Conservation (phyloP, 176 grass and related monocot genomes). For the Phyllostachys edulis region DNA sequence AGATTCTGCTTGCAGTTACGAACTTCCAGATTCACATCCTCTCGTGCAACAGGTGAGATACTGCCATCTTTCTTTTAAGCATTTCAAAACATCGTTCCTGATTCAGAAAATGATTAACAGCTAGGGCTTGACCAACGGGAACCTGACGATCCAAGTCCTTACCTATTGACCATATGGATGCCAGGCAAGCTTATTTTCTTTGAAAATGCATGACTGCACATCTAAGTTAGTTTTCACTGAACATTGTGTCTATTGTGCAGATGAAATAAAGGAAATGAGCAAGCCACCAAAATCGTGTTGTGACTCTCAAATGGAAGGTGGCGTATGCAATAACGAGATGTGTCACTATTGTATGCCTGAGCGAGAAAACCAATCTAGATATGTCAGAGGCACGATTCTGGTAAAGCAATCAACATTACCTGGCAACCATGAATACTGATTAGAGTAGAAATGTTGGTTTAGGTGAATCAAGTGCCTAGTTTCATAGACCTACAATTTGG, state of each 20-base stretch:
- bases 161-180: slow-evolving; percentile 73
- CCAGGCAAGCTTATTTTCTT: slow-evolving; percentile 55
- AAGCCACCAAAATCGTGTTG: slow-evolving; percentile 45
- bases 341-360: slow-evolving; percentile 46
- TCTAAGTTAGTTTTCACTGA: slow-evolving; percentile 1
- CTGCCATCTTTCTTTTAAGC: slow-evolving; percentile 15
- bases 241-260: slow-evolving; percentile 40
- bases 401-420: slow-evolving; percentile 48
- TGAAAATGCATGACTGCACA: slow-evolving; percentile 3
- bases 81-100: slow-evolving; percentile 32
- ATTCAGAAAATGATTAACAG: slow-evolving; percentile 52
- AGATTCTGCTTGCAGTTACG: slow-evolving; percentile 60
- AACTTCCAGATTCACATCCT: slow-evolving; percentile 87
- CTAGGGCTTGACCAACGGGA: slow-evolving; percentile 77
- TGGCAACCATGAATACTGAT: slow-evolving; percentile 28
- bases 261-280: slow-evolving; percentile 55
- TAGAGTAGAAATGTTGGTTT: slow-evolving; percentile 24
- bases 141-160: slow-evolving; percentile 74
- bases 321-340: slow-evolving; percentile 50
- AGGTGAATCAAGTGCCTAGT: background rate
- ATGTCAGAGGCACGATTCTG: slow-evolving; percentile 81
- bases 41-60: slow-evolving; percentile 67
- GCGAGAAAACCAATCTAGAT: slow-evolving; percentile 60
- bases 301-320: slow-evolving; percentile 35
- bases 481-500: background rate